Evolutionary conservation across 768 basidiomycete species (phyloP), one percentile per base, ranked within the genome.

Genomic region (Goffeauzyma gilvescens): DNA sequence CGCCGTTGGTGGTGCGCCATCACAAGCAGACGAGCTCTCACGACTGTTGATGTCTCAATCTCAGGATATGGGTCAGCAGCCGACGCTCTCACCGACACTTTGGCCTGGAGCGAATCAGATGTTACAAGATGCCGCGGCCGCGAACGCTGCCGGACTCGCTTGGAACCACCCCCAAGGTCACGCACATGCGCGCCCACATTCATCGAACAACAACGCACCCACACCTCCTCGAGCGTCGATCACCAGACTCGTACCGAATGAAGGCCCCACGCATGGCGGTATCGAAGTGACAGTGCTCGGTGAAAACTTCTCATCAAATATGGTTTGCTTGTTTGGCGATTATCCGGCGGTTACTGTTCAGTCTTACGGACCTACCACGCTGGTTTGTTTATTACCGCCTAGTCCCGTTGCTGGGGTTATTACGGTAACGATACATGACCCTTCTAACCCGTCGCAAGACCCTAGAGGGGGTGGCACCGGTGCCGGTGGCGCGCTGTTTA

Each of bases 221-320:
- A 18, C 42, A 5, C 33, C 46, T 12, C 37, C 38, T 13, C 14
- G 27, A 8, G 50, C 48, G 53, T 69, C 26, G 45, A 45, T 67
- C 71, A 46, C 58, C 72, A 46, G 74, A 72, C 41, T 64, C 48
- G 61, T 66, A 15, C 66, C 66, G 7, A 57, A 53, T 36, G 64
- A 64, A 43, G 66, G 87, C 10, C 85, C 86, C 8, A 86, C 82
- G 17, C 75, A 79, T 46, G 89, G 89, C 24, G 90, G 90, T 1
- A 86, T 84, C 51, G 86, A 93, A 64, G 80, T 98, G 25, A 96
- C 90, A 2, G 68, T 98, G 14, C 72, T 93, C 6, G 93, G 93
- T 7, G 75, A 80, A 40, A 83, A 87, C 60, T 95, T 98, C 65
- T 41, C 57, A 5, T 59, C 55, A 6, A 65, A 63, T 22, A 55